Conservation (phyloP, 345 rosid genomes). For the Acer yangbiense region DNA sequence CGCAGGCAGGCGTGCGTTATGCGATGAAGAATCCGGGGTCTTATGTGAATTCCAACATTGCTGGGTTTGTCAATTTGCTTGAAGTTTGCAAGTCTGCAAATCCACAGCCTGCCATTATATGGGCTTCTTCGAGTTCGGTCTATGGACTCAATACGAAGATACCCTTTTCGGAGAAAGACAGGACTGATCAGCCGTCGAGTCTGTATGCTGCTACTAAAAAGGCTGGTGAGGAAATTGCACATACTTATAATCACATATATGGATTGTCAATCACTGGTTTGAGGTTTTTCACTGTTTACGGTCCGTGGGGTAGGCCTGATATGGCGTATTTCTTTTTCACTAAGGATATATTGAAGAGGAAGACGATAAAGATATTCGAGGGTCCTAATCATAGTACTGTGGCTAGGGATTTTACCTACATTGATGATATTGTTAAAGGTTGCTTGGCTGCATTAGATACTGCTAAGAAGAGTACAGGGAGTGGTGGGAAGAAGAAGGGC, state of each 20-base stretch:
- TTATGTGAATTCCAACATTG: constrained; percentile 53
- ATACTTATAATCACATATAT: constrained; percentile 54
- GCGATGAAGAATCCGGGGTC: constrained; percentile 56
- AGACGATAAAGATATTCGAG: constrained; percentile 40
- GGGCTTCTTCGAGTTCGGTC: constrained; percentile 67
- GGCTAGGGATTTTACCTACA: constrained; percentile 53
- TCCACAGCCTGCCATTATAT: constrained; percentile 54
- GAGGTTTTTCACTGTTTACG: constrained; percentile 53
- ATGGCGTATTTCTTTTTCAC: constrained; percentile 65
- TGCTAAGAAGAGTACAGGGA: constrained; percentile 35
- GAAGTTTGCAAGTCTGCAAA: constrained; percentile 46
- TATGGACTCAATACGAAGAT: constrained; percentile 52
- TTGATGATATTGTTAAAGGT: constrained; percentile 40
- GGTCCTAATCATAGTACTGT: constrained; percentile 42
- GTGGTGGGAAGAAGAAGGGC: constrained; percentile 35
- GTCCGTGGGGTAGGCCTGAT: constrained; percentile 60
- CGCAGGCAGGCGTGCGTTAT: constrained; percentile 57
- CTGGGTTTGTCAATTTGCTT: constrained; percentile 50
- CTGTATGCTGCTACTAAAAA: constrained; percentile 60
- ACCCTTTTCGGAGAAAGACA: constrained; percentile 57
- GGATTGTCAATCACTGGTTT: constrained; percentile 53
- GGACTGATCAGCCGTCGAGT: constrained; percentile 52
- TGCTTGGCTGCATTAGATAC: constrained; percentile 40
- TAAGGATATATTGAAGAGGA: constrained; percentile 48
- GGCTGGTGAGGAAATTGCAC: constrained; percentile 60